Evolutionary conservation across 495 filamentous ascomycete genomes (phyloP), one percentile per base, ranked within the genome.

Genomic region (Penicillium paradoxum): DNA sequence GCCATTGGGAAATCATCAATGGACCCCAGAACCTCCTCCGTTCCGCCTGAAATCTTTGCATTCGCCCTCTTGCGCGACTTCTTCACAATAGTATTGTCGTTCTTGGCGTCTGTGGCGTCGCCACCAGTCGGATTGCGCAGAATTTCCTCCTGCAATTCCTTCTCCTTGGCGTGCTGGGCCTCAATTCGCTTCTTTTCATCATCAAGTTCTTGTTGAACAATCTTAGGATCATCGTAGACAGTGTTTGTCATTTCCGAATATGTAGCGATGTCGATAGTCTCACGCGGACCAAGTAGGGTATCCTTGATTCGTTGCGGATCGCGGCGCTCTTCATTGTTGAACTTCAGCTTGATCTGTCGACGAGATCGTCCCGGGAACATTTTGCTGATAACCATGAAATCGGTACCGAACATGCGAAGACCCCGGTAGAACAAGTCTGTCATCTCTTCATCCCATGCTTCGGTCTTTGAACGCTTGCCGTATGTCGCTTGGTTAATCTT

Each of bases 321-420:
- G n/a, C 79, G 72, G n/a, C 82, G 77, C 70, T 97, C 95, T 69
- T 98, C 93, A 47, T 86, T 87, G 57, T 87, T 88, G 73, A 95
- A 98, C 67, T 97, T 98, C 41, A 87, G 69, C 72, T 97, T 96
- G 65, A 97, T 83, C 58, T 90, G 83, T 15, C 84, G 82, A 44
- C 93, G 77, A 21, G 76, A 87, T 18, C 87, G 79, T 25, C 82
- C 82, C 0, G 84, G 83, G 62, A 98, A 96, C 76, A 96, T 76
- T 53, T 81, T 83, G 59, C 82, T 81, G 60, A 98, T 95, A 58
- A 90, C 87, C 68, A 84, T 81, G 64, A 97, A 97, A 65, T 97
- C 91, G 0, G 91, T 96, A 24, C 93, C 95, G 64, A 95, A 96
- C 79, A 88, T 90, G 24, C 80, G 73, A 2, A 98, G 74, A 0